phyloP scores from a whole-genome alignment of 2,329 filamentous ascomycete genomes.

The Fusarium austroafricanum region DNA sequence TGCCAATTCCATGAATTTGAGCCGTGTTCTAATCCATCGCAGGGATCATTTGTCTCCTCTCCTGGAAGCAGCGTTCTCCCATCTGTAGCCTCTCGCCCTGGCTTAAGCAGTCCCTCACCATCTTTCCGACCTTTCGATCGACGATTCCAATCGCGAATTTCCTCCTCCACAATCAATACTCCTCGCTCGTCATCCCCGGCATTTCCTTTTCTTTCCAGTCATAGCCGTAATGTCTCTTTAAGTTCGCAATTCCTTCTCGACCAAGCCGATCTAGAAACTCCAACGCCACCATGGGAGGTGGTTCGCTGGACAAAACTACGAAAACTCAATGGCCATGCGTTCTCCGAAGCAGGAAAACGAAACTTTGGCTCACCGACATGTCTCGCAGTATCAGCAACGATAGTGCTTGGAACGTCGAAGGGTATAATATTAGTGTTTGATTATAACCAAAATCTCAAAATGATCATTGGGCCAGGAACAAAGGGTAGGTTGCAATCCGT shows the following conservation, averaged over 20 bases:
- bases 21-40: conserved; percentile 45
- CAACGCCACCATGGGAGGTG: conserved; percentile 92
- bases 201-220: conserved; percentile 77
- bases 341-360: conserved; percentile 90
- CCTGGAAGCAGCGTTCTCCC: conserved; percentile 80
- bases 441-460: conserved; percentile 94
- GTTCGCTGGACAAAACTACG: conserved; percentile 94
- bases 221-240: conserved; percentile 84
- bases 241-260: conserved; percentile 75
- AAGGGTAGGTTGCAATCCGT: conserved; percentile 69
- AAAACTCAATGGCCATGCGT: conserved; percentile 88
- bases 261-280: conserved; percentile 73
- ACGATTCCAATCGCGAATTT: conserved; percentile 89
- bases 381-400: conserved; percentile 85
- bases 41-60: conserved; percentile 73
- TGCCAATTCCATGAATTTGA: neutral
- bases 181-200: conserved; percentile 82
- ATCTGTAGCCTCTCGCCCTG: conserved; percentile 73
- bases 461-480: conserved; percentile 92
- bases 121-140: conserved; percentile 94
- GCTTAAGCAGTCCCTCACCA: conserved; percentile 77
- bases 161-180: conserved; percentile 64
- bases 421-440: conserved; percentile 96
- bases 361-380: conserved; percentile 95
- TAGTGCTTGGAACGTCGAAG: conserved; percentile 92